Evolutionary conservation across 495 filamentous ascomycete genomes (phyloP).

Genomic region (Margaritispora aquatica): DNA sequence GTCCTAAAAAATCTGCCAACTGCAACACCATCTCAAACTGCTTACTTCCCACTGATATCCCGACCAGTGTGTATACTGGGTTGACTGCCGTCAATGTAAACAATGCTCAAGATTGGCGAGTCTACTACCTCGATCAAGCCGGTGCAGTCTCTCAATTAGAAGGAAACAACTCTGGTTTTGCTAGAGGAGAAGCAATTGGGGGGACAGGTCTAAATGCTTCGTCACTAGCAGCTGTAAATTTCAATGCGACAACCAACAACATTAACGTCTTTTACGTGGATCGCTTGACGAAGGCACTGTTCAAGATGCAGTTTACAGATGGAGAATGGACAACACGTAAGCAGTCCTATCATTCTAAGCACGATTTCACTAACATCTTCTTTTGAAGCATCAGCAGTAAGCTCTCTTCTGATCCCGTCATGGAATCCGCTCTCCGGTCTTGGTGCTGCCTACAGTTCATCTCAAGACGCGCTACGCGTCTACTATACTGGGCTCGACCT

Average conservation of each 20-base stretch:
- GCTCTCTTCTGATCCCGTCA: neutral
- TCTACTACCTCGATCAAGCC: constrained; percentile 6
- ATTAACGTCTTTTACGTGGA: constrained; percentile 11
- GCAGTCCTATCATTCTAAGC: neutral
- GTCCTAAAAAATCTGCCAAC: neutral
- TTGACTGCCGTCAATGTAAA: constrained; percentile 13
- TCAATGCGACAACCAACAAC: constrained; percentile 7
- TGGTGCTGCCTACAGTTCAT: constrained; percentile 4
- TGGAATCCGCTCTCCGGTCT: constrained; percentile 13
- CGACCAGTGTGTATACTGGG: constrained; percentile 3
- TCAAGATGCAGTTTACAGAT: constrained; percentile 2
- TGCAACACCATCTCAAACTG: constrained; percentile 7
- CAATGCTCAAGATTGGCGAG: constrained; percentile 13
- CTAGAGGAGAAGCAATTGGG: constrained; percentile 3
- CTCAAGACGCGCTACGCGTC: constrained; percentile 9
- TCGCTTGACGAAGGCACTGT: constrained; percentile 1
- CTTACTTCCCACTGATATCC: neutral
- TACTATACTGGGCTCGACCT: constrained; percentile 14
- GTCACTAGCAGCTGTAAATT: constrained; percentile 9
- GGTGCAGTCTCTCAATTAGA: constrained; percentile 6
- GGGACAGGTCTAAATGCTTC: constrained; percentile 7
- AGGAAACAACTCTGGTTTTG: constrained; percentile 11
- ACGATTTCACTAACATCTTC: neutral
- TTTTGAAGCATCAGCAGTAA: constrained; percentile 1
- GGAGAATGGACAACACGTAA: constrained; percentile 10